Percentiles rank a stretch among this genome's conserved stretches.
These are phyloP conservation scores for Metschnikowia rubicola DNA, from an alignment of 805 yeast species.

Conservation along the genomic window DNA sequence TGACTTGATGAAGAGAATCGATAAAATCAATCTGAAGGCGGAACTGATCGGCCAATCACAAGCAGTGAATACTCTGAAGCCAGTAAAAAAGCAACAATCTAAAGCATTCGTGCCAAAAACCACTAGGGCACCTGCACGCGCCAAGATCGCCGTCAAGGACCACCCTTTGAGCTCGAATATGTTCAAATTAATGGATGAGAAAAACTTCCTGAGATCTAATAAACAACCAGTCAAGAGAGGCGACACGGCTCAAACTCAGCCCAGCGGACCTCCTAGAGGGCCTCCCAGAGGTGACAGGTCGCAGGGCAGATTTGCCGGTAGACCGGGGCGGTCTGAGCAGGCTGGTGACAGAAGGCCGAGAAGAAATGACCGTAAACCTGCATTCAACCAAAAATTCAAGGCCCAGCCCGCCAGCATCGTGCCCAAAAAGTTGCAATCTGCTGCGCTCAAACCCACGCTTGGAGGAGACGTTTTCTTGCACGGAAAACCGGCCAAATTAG, in stretches of 20 bases:
- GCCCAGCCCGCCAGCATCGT: constrained; percentile 11
- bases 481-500: constrained; percentile 29
- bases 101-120: neutral
- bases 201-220: neutral
- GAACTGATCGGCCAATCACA: constrained; percentile 5
- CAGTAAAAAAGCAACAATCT: neutral
- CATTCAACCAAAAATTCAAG: neutral
- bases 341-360: neutral
- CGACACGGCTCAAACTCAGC: neutral
- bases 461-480: constrained; percentile 32
- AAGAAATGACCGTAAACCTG: neutral
- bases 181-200: constrained; percentile 12
- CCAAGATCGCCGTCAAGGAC: constrained; percentile 14
- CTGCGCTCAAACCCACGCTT: constrained; percentile 20
- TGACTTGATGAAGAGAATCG: constrained; percentile 37
- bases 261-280: neutral
- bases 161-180: constrained; percentile 19
- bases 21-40: constrained; percentile 24
- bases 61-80: neutral
- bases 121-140: neutral
- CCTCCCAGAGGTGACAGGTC: neutral
- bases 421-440: constrained; percentile 14
- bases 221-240: neutral
- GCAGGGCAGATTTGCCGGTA: neutral
- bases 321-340: neutral